A percentile compares a stretch with the other conserved stretches of the same genome.
Evolutionary conservation across 192 early-diverging fungal species (phyloP).

Genomic region (Obelidium mucronatum): DNA sequence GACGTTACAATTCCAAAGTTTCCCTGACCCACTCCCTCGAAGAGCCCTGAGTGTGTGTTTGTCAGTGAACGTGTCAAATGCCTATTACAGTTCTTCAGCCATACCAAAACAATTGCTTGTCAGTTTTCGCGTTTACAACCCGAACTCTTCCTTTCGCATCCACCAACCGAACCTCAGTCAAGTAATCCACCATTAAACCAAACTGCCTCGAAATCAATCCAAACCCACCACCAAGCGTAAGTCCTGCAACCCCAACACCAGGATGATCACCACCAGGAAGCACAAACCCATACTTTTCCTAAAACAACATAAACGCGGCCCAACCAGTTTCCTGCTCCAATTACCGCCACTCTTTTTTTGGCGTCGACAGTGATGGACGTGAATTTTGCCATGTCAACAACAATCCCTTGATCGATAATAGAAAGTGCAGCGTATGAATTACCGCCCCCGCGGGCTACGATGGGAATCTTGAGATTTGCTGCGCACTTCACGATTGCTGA

Average conservation of each 20-base stretch:
- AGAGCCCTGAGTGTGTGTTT: constrained; percentile 22
- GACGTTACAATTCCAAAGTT: constrained; percentile 42
- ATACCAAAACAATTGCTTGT: constrained; percentile 19
- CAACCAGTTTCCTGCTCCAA: constrained; percentile 38
- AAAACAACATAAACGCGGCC: constrained; percentile 23
- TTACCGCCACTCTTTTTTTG: not conserved
- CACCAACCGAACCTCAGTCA: constrained; percentile 32
- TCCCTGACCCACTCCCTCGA: constrained; percentile 23
- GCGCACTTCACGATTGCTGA: constrained; percentile 25
- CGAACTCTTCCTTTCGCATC: constrained; percentile 17
- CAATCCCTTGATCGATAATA: constrained; percentile 18
- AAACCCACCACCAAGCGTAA: constrained; percentile 37
- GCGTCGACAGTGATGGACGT: constrained; percentile 23
- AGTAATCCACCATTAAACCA: constrained; percentile 32
- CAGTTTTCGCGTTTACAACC: constrained; percentile 26
- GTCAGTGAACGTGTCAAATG: not conserved
- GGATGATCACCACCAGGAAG: constrained; percentile 32
- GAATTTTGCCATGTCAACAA: constrained; percentile 29
- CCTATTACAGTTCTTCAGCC: not conserved
- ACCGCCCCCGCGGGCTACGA: constrained; percentile 19
- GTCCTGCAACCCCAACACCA: constrained; percentile 30
- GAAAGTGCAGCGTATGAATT: constrained; percentile 27
- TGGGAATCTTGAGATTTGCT: not conserved
- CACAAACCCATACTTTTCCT: constrained; percentile 16
- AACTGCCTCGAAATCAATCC: constrained; percentile 34